phyloP scores from a whole-genome alignment of 1,284 basidiomycete species.

The Microbotryum saponariae region DNA sequence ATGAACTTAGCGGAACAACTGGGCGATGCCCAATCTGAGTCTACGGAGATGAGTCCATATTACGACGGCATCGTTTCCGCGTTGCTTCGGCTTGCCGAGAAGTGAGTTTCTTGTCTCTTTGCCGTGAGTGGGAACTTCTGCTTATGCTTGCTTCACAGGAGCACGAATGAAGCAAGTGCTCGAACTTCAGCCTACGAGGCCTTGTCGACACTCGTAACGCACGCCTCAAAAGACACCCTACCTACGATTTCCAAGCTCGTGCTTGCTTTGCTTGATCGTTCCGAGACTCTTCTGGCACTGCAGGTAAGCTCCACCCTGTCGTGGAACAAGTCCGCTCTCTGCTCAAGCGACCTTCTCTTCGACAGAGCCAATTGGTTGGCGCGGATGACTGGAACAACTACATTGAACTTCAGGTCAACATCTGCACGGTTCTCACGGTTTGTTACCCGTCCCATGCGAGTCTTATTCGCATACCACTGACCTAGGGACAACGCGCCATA shows the following conservation, averaged over 20 bases:
- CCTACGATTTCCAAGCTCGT: constrained; percentile 74
- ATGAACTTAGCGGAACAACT: constrained; percentile 90
- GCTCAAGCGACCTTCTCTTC: not conserved
- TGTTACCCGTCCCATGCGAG: constrained; percentile 37
- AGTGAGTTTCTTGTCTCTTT: constrained; percentile 44
- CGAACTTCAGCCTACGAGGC: constrained; percentile 95
- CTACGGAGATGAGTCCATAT: constrained; percentile 70
- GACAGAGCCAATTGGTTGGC: constrained; percentile 84
- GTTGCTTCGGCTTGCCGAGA: constrained; percentile 74
- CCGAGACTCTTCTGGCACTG: constrained; percentile 78
- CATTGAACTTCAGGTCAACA: constrained; percentile 95
- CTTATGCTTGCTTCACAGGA: constrained; percentile 45
- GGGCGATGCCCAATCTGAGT: constrained; percentile 47
- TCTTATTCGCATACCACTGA: not conserved
- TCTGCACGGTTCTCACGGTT: constrained; percentile 82
- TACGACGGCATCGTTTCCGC: constrained; percentile 79
- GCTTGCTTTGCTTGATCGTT: constrained; percentile 72
- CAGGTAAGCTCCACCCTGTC: constrained; percentile 48
- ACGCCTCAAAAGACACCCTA: constrained; percentile 74
- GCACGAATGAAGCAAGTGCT: constrained; percentile 83
- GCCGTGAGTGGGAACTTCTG: not conserved
- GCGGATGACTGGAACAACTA: constrained; percentile 96
- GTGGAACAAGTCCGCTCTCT: not conserved
- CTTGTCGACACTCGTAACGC: constrained; percentile 74
- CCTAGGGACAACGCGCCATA: not conserved